These are phyloP conservation scores for Dalechampia spathulata DNA, from an alignment of 441 rosid genomes.

Conservation along the genomic window DNA sequence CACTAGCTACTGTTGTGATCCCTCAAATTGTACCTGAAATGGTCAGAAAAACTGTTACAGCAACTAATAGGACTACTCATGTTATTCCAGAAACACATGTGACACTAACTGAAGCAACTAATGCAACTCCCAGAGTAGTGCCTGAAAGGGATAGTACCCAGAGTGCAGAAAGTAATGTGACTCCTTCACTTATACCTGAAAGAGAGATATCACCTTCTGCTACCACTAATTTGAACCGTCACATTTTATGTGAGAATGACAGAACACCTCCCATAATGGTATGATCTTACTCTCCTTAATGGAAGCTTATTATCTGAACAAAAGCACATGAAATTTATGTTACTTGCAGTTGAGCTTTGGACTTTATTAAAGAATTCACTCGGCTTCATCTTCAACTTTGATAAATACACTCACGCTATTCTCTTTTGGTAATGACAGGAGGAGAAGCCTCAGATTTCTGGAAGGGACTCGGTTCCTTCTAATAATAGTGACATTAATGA, in stretches of 20 bases:
- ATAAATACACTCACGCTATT: constrained; percentile 1
- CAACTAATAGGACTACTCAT: constrained; percentile 6
- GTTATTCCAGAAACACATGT: constrained; percentile 9
- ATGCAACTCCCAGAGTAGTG: too few relatives aligned
- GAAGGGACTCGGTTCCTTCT: constrained; percentile 32
- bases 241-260: neutral
- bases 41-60: constrained; percentile 1
- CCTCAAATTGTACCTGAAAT: constrained; percentile 7
- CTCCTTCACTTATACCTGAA: too few relatives aligned
- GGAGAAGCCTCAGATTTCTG: constrained; percentile 54
- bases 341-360: neutral
- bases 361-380: neutral
- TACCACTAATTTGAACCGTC: too few relatives aligned
- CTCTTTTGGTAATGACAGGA: constrained; percentile 28
- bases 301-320: neutral
- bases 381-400: constrained; percentile 2
- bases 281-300: constrained; percentile 9
- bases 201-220: too few relatives aligned
- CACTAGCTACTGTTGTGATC: neutral
- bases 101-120: neutral
- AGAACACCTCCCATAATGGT: constrained; percentile 22
- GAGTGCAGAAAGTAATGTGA: too few relatives aligned
- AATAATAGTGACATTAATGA: constrained; percentile 42
- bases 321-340: neutral
- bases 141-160: too few relatives aligned